phyloP scores from a whole-genome alignment of 257 asterid species.

The Scutellaria baicalensis region DNA sequence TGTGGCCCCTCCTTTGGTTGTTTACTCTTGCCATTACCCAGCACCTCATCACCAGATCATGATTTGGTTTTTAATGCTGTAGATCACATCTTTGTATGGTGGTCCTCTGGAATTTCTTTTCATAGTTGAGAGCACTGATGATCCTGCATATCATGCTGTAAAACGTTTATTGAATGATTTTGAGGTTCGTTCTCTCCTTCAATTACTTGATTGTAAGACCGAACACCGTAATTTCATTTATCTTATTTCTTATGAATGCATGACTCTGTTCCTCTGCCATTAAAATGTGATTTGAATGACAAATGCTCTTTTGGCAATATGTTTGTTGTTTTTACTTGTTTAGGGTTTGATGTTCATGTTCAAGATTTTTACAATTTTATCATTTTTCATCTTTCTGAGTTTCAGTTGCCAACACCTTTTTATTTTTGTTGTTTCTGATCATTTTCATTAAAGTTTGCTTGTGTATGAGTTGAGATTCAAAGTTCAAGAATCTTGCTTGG shows the following conservation, averaged over 20 bases:
- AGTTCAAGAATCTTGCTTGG: not conserved
- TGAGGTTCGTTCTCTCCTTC: conserved; percentile 33
- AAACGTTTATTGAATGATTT: conserved; percentile 45
- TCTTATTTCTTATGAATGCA: not conserved
- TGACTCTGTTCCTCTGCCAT: not conserved
- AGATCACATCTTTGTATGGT: conserved; percentile 79
- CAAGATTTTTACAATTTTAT: not conserved
- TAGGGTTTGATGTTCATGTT: not conserved
- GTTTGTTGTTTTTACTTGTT: not conserved
- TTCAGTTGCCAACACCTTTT: no score
- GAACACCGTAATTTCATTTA: not conserved
- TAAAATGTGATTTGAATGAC: not conserved
- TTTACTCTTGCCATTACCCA: not conserved
- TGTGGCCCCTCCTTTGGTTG: not conserved
- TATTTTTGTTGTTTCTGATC: no score
- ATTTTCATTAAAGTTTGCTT: not conserved
- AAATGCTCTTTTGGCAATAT: not conserved
- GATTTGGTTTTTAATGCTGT: conserved; percentile 15
- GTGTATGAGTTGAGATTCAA: not conserved
- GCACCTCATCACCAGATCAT: conserved; percentile 4
- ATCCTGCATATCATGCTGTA: conserved; percentile 72
- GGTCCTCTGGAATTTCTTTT: conserved; percentile 75
- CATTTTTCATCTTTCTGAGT: no score
- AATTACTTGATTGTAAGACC: not conserved
- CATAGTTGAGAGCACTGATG: conserved; percentile 64